phyloP scores from a whole-genome alignment of 2,329 filamentous ascomycete species.

The Pyricularia sp. region DNA sequence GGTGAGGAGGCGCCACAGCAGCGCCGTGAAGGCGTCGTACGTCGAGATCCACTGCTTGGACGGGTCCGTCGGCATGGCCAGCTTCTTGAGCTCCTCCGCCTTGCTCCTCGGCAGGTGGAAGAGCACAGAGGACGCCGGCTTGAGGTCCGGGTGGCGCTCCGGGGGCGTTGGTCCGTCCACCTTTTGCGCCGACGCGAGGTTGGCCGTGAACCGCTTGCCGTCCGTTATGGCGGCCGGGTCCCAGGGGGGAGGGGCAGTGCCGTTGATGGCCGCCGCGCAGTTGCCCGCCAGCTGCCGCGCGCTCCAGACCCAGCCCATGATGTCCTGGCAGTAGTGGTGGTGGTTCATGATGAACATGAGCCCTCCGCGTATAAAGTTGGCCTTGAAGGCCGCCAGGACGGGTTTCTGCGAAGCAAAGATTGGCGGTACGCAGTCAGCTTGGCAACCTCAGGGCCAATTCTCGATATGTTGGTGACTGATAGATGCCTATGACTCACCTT shows the following conservation, averaged over 20 bases:
- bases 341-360: conserved; percentile 17
- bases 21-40: conserved; percentile 33
- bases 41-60: conserved; percentile 29
- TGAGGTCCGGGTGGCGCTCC: not conserved
- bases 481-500: not conserved
- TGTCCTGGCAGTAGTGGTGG: conserved; percentile 11
- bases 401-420: not conserved
- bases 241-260: conserved; percentile 9
- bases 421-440: not conserved
- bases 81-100: conserved; percentile 26
- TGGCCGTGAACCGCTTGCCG: not conserved
- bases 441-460: not conserved
- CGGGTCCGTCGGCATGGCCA: conserved; percentile 22
- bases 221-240: not conserved
- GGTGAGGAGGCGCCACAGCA: conserved; percentile 29
- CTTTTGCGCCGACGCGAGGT: conserved; percentile 4
- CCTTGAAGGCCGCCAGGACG: conserved; percentile 13
- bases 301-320: not conserved
- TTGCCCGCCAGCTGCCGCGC: conserved; percentile 16
- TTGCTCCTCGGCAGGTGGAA: conserved; percentile 36
- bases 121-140: not conserved
- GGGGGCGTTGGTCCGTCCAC: conserved; percentile 5
- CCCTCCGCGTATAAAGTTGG: conserved; percentile 19
- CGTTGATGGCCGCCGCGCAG: conserved; percentile 10
- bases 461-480: not conserved